Conservation (phyloP, 495 filamentous ascomycete genomes). For the Lophiotrema nucula region DNA sequence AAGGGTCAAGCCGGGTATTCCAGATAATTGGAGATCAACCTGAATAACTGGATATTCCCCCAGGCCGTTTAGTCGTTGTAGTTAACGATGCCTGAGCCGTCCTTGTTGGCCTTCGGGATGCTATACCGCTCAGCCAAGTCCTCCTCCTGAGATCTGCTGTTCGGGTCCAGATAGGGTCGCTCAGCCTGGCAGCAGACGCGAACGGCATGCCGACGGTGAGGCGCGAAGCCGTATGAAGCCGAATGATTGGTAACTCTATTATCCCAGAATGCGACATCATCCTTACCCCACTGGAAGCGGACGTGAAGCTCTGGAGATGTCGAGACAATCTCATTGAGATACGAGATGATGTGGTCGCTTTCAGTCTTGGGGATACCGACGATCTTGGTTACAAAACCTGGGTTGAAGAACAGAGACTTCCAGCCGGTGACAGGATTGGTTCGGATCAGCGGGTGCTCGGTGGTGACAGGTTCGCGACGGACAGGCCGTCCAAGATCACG, state of each 20-base stretch:
- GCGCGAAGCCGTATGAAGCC: conserved; percentile 61
- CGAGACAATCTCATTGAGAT: conserved; percentile 63
- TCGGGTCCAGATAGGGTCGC: conserved; percentile 52
- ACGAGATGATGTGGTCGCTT: conserved; percentile 63
- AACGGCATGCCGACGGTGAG: conserved; percentile 62
- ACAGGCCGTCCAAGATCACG: conserved; percentile 60
- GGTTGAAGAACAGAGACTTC: conserved; percentile 78
- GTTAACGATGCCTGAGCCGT: conserved; percentile 60
- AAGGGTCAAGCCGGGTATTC: no score
- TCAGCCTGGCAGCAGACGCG: conserved; percentile 62
- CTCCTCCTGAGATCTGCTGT: conserved; percentile 60
- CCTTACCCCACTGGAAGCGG: conserved; percentile 67
- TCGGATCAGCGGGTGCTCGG: conserved; percentile 68
- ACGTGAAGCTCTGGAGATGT: conserved; percentile 67
- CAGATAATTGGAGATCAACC: no score
- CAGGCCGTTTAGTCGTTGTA: conserved; percentile 68
- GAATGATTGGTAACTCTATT: conserved; percentile 65
- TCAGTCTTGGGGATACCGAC: conserved; percentile 70
- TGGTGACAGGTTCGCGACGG: conserved; percentile 63
- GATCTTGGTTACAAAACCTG: conserved; percentile 76
- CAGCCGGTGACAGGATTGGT: conserved; percentile 75
- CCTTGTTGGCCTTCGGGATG: conserved; percentile 56
- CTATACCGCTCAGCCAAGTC: conserved; percentile 51
- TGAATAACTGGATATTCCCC: no score
- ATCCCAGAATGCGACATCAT: conserved; percentile 75